phyloP scores from a whole-genome alignment of 768 basidiomycete genomes.

The Hygrophorus pudorinus region DNA sequence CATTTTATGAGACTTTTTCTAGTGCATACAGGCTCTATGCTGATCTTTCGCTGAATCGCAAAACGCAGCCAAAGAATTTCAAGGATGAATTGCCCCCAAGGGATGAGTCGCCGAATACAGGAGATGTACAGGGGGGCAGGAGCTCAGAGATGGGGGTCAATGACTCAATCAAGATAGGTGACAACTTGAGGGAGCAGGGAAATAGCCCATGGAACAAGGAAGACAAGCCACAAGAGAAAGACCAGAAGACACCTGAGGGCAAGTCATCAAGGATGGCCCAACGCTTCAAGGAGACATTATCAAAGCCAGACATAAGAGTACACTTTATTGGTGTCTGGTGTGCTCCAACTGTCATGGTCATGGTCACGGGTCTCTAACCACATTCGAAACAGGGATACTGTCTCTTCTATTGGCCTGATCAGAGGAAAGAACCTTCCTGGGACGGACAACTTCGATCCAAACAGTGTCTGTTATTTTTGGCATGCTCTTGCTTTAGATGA shows the following conservation, averaged over 20 bases:
- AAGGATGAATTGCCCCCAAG: too few species aligned
- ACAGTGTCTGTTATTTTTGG: slow-evolving; percentile 2
- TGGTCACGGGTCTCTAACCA: neutral
- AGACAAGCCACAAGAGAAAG: too few species aligned
- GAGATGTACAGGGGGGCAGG: too few species aligned
- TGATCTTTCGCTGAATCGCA: too few species aligned
- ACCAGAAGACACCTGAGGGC: too few species aligned
- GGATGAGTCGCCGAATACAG: too few species aligned
- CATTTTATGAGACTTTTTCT: neutral
- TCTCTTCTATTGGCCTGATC: slow-evolving; percentile 30
- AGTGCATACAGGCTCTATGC: slow-evolving; percentile 32
- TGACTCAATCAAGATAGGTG: too few species aligned
- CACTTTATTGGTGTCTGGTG: slow-evolving; percentile 37
- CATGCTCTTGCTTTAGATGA: slow-evolving; percentile 38
- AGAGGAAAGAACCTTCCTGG: slow-evolving; percentile 20
- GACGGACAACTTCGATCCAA: slow-evolving; percentile 7
- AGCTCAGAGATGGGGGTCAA: too few species aligned
- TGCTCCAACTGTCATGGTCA: slow-evolving; percentile 1
- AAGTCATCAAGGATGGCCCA: slow-evolving; percentile 10
- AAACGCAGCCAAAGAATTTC: too few species aligned
- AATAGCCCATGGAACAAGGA: too few species aligned
- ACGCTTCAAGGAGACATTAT: slow-evolving; percentile 27
- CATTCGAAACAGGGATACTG: slow-evolving; percentile 29
- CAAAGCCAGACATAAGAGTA: slow-evolving; percentile 20
- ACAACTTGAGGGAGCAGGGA: too few species aligned